phyloP scores from a whole-genome alignment of 371 early-diverging fungal species.

The Lichtheimia ornata region DNA sequence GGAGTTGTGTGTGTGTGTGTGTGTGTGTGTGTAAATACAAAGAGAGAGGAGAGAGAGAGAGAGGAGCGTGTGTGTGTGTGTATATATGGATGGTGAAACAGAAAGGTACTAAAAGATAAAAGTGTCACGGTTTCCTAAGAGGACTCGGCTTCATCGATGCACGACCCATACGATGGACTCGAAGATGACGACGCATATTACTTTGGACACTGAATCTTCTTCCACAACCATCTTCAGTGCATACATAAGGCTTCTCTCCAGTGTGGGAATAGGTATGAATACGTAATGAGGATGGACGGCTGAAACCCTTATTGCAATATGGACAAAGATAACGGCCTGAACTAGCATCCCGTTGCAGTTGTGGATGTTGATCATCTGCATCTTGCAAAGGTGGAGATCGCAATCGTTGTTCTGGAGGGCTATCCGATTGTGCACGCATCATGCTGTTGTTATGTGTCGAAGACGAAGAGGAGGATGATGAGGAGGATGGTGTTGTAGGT shows the following conservation, averaged over 20 bases:
- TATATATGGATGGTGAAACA: slow-evolving; percentile 1
- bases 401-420: slow-evolving; percentile 13
- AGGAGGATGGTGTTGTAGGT: slow-evolving; percentile 11
- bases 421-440: slow-evolving; percentile 18
- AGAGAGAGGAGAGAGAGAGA: too few species aligned
- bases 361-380: slow-evolving; percentile 5
- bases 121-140: slow-evolving; percentile 10
- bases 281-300: slow-evolving; percentile 60
- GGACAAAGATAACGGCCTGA: slow-evolving; percentile 45
- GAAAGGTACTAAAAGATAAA: background rate
- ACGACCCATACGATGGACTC: slow-evolving; percentile 36
- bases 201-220: slow-evolving; percentile 62
- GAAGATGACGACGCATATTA: slow-evolving; percentile 64
- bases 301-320: slow-evolving; percentile 54
- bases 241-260: slow-evolving; percentile 66
- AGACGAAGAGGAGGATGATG: slow-evolving; percentile 10
- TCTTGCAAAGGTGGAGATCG: slow-evolving; percentile 13
- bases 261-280: slow-evolving; percentile 69
- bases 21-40: too few species aligned
- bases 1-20: too few species aligned
- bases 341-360: slow-evolving; percentile 9
- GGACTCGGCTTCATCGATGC: slow-evolving; percentile 15
- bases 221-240: slow-evolving; percentile 53
- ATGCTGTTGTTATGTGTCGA: background rate
- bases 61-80: background rate